Evolutionary conservation across 1,284 basidiomycete species (phyloP).

Genomic region (Cystobasidiaceae sp.): DNA sequence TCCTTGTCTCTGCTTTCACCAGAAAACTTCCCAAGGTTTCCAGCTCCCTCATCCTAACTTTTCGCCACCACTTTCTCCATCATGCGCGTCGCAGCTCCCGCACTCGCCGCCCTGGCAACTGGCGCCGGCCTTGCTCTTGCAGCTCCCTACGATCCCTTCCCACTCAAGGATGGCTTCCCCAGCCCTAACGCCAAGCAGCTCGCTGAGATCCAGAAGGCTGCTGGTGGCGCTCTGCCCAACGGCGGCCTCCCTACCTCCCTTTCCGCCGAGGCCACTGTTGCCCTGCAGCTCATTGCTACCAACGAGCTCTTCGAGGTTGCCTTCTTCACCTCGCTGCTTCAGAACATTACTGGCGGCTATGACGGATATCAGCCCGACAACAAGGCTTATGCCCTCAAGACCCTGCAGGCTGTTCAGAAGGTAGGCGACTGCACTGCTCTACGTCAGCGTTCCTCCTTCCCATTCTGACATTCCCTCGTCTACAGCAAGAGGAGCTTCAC

Average conservation of each 20-base stretch:
- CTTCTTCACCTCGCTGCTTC: slow-evolving; percentile 27
- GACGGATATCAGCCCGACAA: slow-evolving; percentile 28
- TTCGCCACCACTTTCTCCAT: too few species aligned
- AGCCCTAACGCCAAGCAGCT: slow-evolving; percentile 23
- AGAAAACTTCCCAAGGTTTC: too few species aligned
- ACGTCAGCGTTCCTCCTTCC: neutral
- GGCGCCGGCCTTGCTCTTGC: neutral
- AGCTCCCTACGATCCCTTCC: slow-evolving; percentile 25
- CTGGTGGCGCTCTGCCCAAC: slow-evolving; percentile 32
- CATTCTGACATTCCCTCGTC: neutral
- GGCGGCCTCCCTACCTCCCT: slow-evolving; percentile 27
- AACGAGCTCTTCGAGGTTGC: slow-evolving; percentile 35
- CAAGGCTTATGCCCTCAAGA: slow-evolving; percentile 24
- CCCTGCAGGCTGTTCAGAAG: slow-evolving; percentile 31
- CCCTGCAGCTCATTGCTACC: slow-evolving; percentile 32
- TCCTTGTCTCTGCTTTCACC: too few species aligned
- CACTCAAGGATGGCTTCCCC: slow-evolving; percentile 33
- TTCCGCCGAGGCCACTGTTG: slow-evolving; percentile 6
- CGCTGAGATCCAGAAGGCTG: slow-evolving; percentile 4
- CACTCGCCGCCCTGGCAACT: too few species aligned
- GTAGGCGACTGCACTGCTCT: neutral
- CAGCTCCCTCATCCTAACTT: too few species aligned
- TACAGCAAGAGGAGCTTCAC: slow-evolving; percentile 32
- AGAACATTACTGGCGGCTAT: slow-evolving; percentile 28
- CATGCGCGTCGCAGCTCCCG: too few species aligned